phyloP scores from a whole-genome alignment of 768 basidiomycete genomes.

The Rhizopogon rudus region DNA sequence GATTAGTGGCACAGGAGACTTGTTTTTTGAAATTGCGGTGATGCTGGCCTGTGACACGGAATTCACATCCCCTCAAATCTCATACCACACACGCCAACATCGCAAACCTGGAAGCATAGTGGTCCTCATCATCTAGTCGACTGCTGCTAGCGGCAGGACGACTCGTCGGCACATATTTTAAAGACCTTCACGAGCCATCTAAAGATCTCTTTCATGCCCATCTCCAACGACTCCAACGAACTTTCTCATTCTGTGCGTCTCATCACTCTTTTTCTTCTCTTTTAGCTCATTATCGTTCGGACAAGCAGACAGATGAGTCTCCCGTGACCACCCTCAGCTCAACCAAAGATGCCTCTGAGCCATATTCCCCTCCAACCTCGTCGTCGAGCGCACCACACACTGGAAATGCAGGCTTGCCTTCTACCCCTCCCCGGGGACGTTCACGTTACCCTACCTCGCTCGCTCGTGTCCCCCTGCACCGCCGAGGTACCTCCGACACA shows the following conservation, averaged over 20 bases:
- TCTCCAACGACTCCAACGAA: neutral
- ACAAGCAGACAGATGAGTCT: neutral
- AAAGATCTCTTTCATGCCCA: neutral
- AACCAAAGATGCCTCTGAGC: neutral
- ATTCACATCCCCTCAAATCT: too few species aligned
- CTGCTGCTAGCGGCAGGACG: too few species aligned
- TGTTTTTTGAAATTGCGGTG: too few species aligned
- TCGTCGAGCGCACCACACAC: neutral
- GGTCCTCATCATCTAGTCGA: too few species aligned
- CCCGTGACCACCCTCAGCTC: neutral
- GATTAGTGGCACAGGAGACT: too few species aligned
- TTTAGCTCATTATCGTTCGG: neutral
- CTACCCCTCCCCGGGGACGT: conserved; percentile 39
- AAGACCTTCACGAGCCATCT: neutral
- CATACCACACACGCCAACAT: too few species aligned
- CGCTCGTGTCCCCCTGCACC: conserved; percentile 68
- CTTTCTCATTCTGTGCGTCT: neutral
- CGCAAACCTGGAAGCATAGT: too few species aligned
- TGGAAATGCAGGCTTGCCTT: conserved; percentile 23
- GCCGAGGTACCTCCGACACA: conserved; percentile 72
- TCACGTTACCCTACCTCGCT: conserved; percentile 55
- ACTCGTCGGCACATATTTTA: neutral
- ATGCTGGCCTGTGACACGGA: too few species aligned
- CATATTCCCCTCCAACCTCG: neutral
- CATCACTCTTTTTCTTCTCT: neutral